Conservation (phyloP, 768 basidiomycete genomes). For the Lentinula edodes region DNA sequence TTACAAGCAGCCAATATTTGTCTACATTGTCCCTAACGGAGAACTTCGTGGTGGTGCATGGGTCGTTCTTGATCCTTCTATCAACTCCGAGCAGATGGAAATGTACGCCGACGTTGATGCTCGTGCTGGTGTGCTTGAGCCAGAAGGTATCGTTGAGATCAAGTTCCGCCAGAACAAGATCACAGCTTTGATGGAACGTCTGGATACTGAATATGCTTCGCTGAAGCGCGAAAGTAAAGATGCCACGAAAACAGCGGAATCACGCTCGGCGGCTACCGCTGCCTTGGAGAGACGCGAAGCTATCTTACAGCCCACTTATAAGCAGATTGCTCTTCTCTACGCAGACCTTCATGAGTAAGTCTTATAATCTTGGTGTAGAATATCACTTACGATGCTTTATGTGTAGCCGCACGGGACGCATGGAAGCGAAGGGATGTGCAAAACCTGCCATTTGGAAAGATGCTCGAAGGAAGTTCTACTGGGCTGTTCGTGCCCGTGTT, state of each 20-base stretch:
- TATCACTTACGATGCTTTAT: conserved; percentile 4
- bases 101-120: conserved; percentile 98
- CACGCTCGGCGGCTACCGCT: conserved; percentile 63
- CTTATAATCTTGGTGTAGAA: conserved; percentile 4
- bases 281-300: conserved; percentile 74
- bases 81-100: conserved; percentile 96
- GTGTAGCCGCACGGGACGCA: conserved; percentile 80
- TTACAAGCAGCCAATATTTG: conserved; percentile 97
- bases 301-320: conserved; percentile 82
- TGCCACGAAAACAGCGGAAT: conserved; percentile 61
- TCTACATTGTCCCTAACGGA: conserved; percentile 97
- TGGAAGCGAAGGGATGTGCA: conserved; percentile 97
- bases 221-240: conserved; percentile 83
- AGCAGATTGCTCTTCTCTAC: conserved; percentile 89
- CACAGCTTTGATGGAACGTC: conserved; percentile 83
- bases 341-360: conserved; percentile 95
- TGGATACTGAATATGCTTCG: conserved; percentile 77
- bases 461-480: conserved; percentile 88
- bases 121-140: conserved; percentile 93
- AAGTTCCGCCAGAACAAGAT: conserved; percentile 97
- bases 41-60: conserved; percentile 98
- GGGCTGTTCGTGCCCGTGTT: conserved; percentile 82
- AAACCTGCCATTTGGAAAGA: conserved; percentile 83
- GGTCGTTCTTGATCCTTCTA: conserved; percentile 98
- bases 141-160: conserved; percentile 96